Base-by-base conservation (phyloP, 2,329 filamentous ascomycete species). In the Calcarisporium arbuscula region DNA sequence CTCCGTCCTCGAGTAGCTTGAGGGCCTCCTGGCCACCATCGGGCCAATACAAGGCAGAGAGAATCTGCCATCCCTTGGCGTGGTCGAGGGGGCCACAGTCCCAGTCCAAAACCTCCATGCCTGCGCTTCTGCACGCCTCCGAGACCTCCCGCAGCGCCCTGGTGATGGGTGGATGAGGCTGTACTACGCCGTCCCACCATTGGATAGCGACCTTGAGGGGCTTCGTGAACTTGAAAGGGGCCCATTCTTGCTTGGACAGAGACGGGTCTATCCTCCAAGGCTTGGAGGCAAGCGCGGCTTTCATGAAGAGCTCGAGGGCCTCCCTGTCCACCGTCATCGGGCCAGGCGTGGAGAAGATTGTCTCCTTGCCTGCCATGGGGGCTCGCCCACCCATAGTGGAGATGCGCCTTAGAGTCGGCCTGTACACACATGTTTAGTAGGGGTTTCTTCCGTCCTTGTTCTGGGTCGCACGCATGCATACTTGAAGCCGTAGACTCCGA, bases 191-290 rank as follows among this genome's bases (percentile, higher is more conserved):
- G 39, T 82, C 77, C 52, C 74, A 65, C 3, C 70, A 69, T 29
- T 80, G 56, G 2, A 79, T 64, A 0, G 68, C 80, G n/a, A 85
- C 62, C 45, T 72, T 77, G 6, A 82, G 54, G 41, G 70, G 76
- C 38, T 45, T 46, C 7, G 36, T 45, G 15, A 58, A 57, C 1
- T 35, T 52, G 34, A 54, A 53, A 42, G 35, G 59, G 22, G 36
- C 65, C 58, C 32, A 70, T 45, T 45, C 41, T 17, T 50, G 57
- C 19, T 41, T 49, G 3, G 47, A 52, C 1, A 62, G 40, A 1
- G 53, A 46, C 2, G 59, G 57, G 8, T 62, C 59, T 0, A 47
- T 34, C 4, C 47, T 42, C 59, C 59, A 62, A 1, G 58, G 58
- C 41, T 56, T 47, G 2, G 49, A 46, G 16, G 47, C 45, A 0